Base-by-base conservation (phyloP, 805 yeast species). In the Schwanniomyces yamadae region DNA sequence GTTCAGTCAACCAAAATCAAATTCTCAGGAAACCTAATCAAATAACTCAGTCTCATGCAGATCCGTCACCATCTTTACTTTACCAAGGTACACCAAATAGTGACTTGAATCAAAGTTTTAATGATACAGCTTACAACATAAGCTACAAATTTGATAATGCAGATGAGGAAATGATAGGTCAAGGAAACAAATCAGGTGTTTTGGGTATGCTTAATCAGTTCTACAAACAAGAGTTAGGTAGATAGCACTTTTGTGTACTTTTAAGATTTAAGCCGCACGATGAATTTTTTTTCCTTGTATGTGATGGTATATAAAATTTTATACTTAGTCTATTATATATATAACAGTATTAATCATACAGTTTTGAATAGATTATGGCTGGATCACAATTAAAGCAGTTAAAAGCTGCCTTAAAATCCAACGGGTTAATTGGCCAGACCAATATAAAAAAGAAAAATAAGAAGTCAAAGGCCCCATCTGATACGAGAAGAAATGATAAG, bases 331-430 rank as follows among this genome's bases (percentile, higher is more conserved):
- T 8, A 7, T 21, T 18, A 28, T 10, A 4, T 28, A 19, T 24
- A 22, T 24, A 21, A 17, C 20, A 19, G 19, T 14, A n/a, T 13
- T 23, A 18, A 19, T 17, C 8, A 28, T 15, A 29, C 5, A 9
- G 15, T 13, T 33, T 19, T 24, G 23, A 31, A 15, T 21, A 13
- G 18, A 26, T 12, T 4, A 84, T 84, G 93, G 91, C 84, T 23
- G 95, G 95, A 23, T 86, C 96, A 11, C 96, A 90, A 66, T 69
- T 90, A 44, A 89, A 88, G 57, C 80, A 78, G 66, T 73, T 89
- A 36, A 88, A 84, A 51, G 90, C 80, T 33, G 79, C 88, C 2
- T 65, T 89, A 37, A 82, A 82, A 54, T 75, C 79, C 34, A 79
- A 82, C 36, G 96, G 96, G 1, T 70, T 90, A 19, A 82, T 88